A percentile compares a stretch with the other conserved stretches of the same genome.
Conservation (phyloP, 805 yeast species). For the Suhomyces xylopsoci region DNA sequence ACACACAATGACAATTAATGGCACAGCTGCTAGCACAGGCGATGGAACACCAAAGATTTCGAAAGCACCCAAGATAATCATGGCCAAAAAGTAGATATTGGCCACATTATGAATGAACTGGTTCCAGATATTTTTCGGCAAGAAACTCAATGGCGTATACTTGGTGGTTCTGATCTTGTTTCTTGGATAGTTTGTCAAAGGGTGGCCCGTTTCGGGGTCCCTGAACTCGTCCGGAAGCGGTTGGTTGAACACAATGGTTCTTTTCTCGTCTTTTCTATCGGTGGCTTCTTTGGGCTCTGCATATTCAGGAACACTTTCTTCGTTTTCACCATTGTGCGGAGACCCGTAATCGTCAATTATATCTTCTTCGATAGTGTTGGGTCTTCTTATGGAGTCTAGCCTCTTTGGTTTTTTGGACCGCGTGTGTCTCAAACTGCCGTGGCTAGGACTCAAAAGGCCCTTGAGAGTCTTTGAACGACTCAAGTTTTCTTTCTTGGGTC, state of each 20-base stretch:
- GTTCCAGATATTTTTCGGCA: conserved; percentile 76
- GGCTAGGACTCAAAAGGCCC: conserved; percentile 30
- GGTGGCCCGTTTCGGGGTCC: conserved; percentile 58
- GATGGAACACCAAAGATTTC: conserved; percentile 77
- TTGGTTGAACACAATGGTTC: conserved; percentile 59
- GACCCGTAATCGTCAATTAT: conserved; percentile 20
- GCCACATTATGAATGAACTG: conserved; percentile 82
- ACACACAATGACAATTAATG: conserved; percentile 71
- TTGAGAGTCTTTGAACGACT: conserved; percentile 60
- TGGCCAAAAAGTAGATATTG: conserved; percentile 76
- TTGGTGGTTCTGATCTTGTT: conserved; percentile 94
- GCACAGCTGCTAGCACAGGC: conserved; percentile 73
- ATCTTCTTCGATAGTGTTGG: conserved; percentile 21
- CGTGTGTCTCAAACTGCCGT: conserved; percentile 1
- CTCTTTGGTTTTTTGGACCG: conserved; percentile 10
- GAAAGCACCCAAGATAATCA: conserved; percentile 72
- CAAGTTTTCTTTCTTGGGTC: conserved; percentile 47
- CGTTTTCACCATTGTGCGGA: conserved; percentile 7
- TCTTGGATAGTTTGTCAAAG: conserved; percentile 64
- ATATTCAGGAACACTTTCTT: conserved; percentile 14
- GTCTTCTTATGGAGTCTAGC: conserved; percentile 15
- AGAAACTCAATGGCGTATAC: conserved; percentile 83
- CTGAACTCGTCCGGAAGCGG: conserved; percentile 55
- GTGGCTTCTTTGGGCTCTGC: conserved; percentile 29
- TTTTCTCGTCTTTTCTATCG: conserved; percentile 28